Conservation (phyloP, 2,329 filamentous ascomycete genomes). For the Chaetothyriales sp. region DNA sequence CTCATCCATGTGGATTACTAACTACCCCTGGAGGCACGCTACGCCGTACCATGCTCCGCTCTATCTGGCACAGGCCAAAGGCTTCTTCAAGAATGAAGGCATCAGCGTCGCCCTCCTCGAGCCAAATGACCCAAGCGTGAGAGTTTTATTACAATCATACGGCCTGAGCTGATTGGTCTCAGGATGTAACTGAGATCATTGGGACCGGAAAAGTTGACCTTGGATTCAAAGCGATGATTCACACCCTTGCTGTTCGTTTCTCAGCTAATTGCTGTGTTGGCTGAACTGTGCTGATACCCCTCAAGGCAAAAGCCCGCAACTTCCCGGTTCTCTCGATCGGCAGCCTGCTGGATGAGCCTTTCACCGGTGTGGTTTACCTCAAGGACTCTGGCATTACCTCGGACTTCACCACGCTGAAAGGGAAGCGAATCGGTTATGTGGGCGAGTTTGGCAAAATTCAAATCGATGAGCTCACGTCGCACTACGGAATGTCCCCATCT, state of each 20-base stretch:
- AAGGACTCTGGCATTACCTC: slow-evolving; percentile 58
- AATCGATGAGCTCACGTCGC: slow-evolving; percentile 63
- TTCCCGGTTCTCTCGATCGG: slow-evolving; percentile 61
- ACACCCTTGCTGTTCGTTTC: slow-evolving; percentile 51
- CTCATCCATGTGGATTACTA: neutral
- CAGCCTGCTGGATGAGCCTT: slow-evolving; percentile 63
- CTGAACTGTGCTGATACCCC: neutral
- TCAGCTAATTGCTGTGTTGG: neutral
- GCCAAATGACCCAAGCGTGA: slow-evolving; percentile 54
- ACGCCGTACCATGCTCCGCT: slow-evolving; percentile 67
- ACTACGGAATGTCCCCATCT: slow-evolving; percentile 57
- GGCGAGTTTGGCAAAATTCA: slow-evolving; percentile 73
- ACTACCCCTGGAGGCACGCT: slow-evolving; percentile 46
- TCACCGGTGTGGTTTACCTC: slow-evolving; percentile 64
- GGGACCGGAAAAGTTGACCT: slow-evolving; percentile 61
- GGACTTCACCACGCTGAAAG: slow-evolving; percentile 60
- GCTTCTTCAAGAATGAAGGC: slow-evolving; percentile 58
- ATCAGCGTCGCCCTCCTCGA: slow-evolving; percentile 65
- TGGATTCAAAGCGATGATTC: slow-evolving; percentile 74
- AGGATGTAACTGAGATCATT: slow-evolving; percentile 66
- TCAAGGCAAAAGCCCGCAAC: slow-evolving; percentile 55
- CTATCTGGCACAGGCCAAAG: slow-evolving; percentile 61
- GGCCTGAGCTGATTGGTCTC: neutral
- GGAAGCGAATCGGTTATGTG: slow-evolving; percentile 64
- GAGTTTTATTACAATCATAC: neutral